A percentile compares a stretch with the other conserved stretches of the same genome.
These are phyloP conservation scores for Lipomyces chichibuensis DNA, from an alignment of 805 yeast species.

Conservation along the genomic window DNA sequence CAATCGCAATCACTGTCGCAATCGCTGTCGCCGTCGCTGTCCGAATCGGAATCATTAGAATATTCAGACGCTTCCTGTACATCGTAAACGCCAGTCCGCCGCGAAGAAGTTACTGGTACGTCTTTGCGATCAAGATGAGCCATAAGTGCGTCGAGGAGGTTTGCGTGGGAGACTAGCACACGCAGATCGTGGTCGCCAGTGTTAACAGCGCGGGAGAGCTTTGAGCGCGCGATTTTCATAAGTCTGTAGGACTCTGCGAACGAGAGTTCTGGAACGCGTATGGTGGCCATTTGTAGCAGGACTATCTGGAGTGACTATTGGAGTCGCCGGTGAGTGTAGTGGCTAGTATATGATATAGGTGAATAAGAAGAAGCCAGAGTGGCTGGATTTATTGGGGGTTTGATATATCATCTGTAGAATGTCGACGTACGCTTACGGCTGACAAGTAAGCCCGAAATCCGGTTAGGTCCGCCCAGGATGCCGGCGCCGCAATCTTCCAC, in stretches of 20 bases:
- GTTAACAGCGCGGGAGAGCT: slow-evolving; percentile 64
- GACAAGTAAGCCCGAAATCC: no score
- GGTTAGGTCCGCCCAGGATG: no score
- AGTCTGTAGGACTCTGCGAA: slow-evolving; percentile 59
- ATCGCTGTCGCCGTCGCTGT: slow-evolving; percentile 46
- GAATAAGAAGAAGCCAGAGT: no score
- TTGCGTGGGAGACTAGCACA: slow-evolving; percentile 68
- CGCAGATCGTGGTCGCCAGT: slow-evolving; percentile 61
- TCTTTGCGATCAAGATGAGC: slow-evolving; percentile 45
- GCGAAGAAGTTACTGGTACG: slow-evolving; percentile 30
- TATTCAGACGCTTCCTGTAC: slow-evolving; percentile 28
- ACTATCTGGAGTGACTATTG: background rate
- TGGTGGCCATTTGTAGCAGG: background rate
- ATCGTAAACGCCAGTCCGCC: slow-evolving; percentile 9
- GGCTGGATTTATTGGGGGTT: no score
- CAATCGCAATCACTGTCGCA: slow-evolving; percentile 8
- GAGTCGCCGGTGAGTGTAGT: background rate
- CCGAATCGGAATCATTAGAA: slow-evolving; percentile 38
- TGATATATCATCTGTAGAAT: no score
- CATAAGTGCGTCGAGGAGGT: slow-evolving; percentile 66
- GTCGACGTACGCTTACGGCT: no score
- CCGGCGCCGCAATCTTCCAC: no score
- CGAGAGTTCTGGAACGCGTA: background rate
- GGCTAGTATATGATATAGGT: no score
- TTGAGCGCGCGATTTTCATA: slow-evolving; percentile 66